phyloP scores from a whole-genome alignment of 2,329 filamentous ascomycete genomes.

The Epichloe hybrida region DNA sequence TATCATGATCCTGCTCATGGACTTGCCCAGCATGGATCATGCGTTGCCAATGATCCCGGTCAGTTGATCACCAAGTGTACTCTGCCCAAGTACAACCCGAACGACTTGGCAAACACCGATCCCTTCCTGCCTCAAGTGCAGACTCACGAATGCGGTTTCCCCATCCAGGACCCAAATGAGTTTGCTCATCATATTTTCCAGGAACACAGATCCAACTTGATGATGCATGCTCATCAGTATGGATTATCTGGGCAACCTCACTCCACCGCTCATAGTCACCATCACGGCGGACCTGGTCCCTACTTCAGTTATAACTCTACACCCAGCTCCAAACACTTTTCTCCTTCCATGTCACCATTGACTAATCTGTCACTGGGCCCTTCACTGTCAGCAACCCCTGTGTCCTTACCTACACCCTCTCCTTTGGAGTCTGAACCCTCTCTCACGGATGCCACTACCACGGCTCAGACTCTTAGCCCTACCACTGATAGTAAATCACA shows the following conservation, averaged over 20 bases:
- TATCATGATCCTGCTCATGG: slow-evolving; percentile 16
- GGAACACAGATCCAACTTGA: slow-evolving; percentile 11
- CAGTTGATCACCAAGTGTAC: slow-evolving; percentile 14
- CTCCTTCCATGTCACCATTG: slow-evolving; percentile 11
- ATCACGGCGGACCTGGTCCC: not conserved
- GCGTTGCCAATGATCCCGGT: slow-evolving; percentile 15
- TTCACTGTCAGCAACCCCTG: slow-evolving; percentile 11
- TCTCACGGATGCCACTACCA: not conserved
- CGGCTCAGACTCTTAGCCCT: not conserved
- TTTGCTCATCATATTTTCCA: slow-evolving; percentile 18
- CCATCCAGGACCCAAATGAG: slow-evolving; percentile 13
- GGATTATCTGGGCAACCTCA: slow-evolving; percentile 2
- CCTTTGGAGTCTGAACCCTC: slow-evolving; percentile 13
- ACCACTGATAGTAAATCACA: slow-evolving; percentile 6
- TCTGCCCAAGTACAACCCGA: slow-evolving; percentile 11
- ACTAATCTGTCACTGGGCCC: slow-evolving; percentile 12
- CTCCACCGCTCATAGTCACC: slow-evolving; percentile 1
- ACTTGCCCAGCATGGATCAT: slow-evolving; percentile 12
- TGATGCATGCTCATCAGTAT: slow-evolving; percentile 7
- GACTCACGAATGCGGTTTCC: slow-evolving; percentile 15
- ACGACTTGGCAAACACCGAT: slow-evolving; percentile 7
- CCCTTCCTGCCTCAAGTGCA: slow-evolving; percentile 9
- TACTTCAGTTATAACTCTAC: slow-evolving; percentile 2
- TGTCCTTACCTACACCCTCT: slow-evolving; percentile 9
- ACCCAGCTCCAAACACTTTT: slow-evolving; percentile 7